A percentile compares a stretch with the other conserved stretches of the same genome.
Conservation (phyloP, 2,329 filamentous ascomycete species). For the Trichophaea hybrida region DNA sequence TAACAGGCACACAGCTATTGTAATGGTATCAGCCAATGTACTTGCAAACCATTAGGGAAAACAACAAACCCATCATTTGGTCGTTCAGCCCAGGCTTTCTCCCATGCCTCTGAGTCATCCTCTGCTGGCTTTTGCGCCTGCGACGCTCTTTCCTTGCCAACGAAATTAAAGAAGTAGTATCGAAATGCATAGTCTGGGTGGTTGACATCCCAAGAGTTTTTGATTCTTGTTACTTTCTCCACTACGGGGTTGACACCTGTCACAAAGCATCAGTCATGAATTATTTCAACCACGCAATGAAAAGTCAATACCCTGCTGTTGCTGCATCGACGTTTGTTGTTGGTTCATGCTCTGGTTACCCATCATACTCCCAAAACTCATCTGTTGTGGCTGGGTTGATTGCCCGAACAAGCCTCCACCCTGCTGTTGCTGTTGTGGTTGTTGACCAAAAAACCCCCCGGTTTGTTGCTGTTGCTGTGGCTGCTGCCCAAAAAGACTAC, state of each 20-base stretch:
- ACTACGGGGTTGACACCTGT: conserved; percentile 54
- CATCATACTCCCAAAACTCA: not conserved
- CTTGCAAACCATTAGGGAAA: not conserved
- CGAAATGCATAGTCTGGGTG: conserved; percentile 59
- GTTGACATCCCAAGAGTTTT: conserved; percentile 59
- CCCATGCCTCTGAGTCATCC: conserved; percentile 68
- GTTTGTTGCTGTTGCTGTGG: conserved; percentile 19
- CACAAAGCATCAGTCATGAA: not conserved
- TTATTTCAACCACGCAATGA: not conserved
- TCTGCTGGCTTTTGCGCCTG: conserved; percentile 33
- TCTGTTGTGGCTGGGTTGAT: conserved; percentile 13
- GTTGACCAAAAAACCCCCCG: conserved; percentile 24
- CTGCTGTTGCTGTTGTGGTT: conserved; percentile 15
- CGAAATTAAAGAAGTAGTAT: conserved; percentile 77
- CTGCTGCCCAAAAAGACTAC: conserved; percentile 21
- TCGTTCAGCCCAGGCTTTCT: conserved; percentile 67
- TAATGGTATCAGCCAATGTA: conserved; percentile 3
- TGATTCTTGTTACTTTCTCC: conserved; percentile 57
- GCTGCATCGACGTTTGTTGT: conserved; percentile 12
- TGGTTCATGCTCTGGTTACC: not conserved
- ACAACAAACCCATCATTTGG: conserved; percentile 53
- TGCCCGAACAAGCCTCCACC: conserved; percentile 3
- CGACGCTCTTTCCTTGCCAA: conserved; percentile 46
- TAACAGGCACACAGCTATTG: conserved; percentile 44
- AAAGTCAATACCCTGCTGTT: conserved; percentile 18